Evolutionary conservation across 1,284 basidiomycete genomes (phyloP).

Genomic region (Pulveroboletus sp.): DNA sequence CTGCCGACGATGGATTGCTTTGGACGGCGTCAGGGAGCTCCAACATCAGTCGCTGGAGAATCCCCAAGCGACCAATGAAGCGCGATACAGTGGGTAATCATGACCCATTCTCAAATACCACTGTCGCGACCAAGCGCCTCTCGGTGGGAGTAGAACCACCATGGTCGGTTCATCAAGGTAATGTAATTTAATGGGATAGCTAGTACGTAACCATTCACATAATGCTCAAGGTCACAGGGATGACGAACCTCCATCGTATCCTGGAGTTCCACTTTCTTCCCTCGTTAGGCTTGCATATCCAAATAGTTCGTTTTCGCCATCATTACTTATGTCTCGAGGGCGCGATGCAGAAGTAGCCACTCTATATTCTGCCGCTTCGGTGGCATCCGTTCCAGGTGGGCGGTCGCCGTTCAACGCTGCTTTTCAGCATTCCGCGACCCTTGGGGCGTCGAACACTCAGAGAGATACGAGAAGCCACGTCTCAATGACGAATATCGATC

Average conservation of each 20-base stretch:
- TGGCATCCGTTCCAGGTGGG: constrained; percentile 65
- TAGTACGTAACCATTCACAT: constrained; percentile 13
- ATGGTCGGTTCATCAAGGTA: constrained; percentile 28
- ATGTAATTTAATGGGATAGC: neutral
- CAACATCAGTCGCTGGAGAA: constrained; percentile 79
- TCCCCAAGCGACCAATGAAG: constrained; percentile 22
- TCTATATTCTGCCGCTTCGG: constrained; percentile 77
- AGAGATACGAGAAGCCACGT: constrained; percentile 18
- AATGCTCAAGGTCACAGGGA: constrained; percentile 23
- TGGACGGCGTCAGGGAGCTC: constrained; percentile 91
- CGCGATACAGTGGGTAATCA: constrained; percentile 15
- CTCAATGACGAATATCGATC: constrained; percentile 27
- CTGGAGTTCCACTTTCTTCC: constrained; percentile 70
- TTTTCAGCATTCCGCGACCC: constrained; percentile 40
- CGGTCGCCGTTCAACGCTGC: constrained; percentile 40
- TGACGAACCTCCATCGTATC: constrained; percentile 28
- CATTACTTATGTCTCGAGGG: constrained; percentile 38
- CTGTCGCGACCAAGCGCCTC: constrained; percentile 20
- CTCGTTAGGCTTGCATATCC: constrained; percentile 79
- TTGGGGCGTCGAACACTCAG: constrained; percentile 39
- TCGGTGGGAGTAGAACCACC: constrained; percentile 26
- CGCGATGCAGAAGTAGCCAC: constrained; percentile 80
- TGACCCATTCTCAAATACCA: constrained; percentile 17
- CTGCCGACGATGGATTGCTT: constrained; percentile 82
- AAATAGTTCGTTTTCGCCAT: constrained; percentile 65